Percentiles rank a stretch among this genome's conserved stretches.
Conservation (phyloP, 805 yeast genomes). For the Vanderwaltozyma verrucispora region DNA sequence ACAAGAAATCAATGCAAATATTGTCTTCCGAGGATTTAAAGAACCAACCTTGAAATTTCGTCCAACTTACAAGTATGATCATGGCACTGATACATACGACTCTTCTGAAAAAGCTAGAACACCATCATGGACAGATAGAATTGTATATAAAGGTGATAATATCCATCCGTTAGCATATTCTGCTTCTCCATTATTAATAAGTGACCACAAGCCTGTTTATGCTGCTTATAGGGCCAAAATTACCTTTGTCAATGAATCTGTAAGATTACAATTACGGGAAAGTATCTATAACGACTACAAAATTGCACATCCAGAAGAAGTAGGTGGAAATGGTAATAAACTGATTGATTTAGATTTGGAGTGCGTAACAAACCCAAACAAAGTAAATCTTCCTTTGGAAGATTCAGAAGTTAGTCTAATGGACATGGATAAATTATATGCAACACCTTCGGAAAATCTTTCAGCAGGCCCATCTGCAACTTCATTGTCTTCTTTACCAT, state of each 20-base stretch:
- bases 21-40: constrained; percentile 62
- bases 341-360: background rate
- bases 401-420: constrained; percentile 3
- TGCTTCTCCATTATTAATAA: constrained; percentile 50
- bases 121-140: constrained; percentile 96
- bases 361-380: background rate
- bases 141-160: constrained; percentile 50
- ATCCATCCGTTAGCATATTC: constrained; percentile 60
- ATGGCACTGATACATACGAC: constrained; percentile 72
- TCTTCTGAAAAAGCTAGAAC: constrained; percentile 85
- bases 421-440: constrained; percentile 5
- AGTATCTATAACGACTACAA: constrained; percentile 53
- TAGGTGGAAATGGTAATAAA: background rate
- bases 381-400: background rate
- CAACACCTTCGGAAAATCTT: background rate
- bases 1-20: constrained; percentile 58
- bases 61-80: constrained; percentile 91
- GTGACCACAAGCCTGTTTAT: constrained; percentile 92
- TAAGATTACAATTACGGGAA: constrained; percentile 43
- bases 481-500: constrained; percentile 4
- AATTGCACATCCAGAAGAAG: constrained; percentile 24
- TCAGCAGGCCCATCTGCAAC: background rate
- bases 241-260: constrained; percentile 54
- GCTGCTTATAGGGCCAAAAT: constrained; percentile 64
- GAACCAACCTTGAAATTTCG: constrained; percentile 69